Base-by-base conservation (phyloP, 164 flowering plant genomes). In the Vitis amurensis region DNA sequence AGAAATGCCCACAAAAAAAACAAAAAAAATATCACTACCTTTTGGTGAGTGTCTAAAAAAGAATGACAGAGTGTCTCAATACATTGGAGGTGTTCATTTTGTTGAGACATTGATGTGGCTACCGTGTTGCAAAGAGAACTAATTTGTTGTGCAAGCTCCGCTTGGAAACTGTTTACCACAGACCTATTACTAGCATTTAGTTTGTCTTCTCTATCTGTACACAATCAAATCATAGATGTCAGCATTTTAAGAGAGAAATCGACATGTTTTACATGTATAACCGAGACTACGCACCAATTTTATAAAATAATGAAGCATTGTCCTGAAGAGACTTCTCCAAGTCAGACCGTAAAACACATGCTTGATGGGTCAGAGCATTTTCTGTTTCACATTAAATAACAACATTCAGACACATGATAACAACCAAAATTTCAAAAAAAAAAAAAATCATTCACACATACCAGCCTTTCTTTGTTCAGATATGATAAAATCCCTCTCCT, bases 401-500 rank as follows among this genome's bases (percentile, higher is more conserved):
- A 67, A 47, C 19, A 47, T 63, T 3, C 8, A 48, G 11, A 57
- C 15, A 52, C 2, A 12, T 64, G 17, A 68, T 66, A 48, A 61
- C 16, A 60, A 15, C 19, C 59, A 10, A 27, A 58, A 5, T 13
- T 8, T 5, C 11, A 3, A 11, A 15, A 17, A 53, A 17, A 57
- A 17, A 17, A 68, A 57, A 15, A 68, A 3, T 37, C 15, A 53
- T 55, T 23, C 2, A 55, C 8, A 11, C 51, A 64, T 59, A 88
- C 92, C 93, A 68, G 99, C 91, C 86, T 87, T 91, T 77, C 73
- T 83, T 77, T 93, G 99, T 72, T 88, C 89, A 62, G 92, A 88
- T 66, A 95, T 88, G 59, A 95, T 70, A 76, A 83, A 93, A 73
- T 93, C 97, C 76, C 75, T 86, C 81, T 93, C 97, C 78, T 89